These are phyloP conservation scores for Artemisia tridentata DNA, from an alignment of 129 eudicot species.

Conservation along the genomic window DNA sequence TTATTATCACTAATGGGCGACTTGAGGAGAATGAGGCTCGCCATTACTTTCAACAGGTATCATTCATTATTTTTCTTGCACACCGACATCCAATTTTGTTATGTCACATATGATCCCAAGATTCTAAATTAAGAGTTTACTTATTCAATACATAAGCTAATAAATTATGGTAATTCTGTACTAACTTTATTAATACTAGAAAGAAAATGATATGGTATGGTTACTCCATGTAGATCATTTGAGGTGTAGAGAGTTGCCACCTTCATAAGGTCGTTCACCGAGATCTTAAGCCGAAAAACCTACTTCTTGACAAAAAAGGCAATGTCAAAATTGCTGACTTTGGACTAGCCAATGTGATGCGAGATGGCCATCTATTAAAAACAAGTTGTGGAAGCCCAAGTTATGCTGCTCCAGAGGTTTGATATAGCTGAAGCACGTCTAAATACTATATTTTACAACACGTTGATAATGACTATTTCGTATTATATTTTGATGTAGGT, in stretches of 20 bases:
- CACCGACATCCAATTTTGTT: neutral
- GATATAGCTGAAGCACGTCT: neutral
- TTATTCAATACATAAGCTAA: no score
- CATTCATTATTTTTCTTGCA: neutral
- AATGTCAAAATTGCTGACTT: conserved; percentile 73
- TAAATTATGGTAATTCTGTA: neutral
- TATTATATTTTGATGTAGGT: conserved; percentile 33
- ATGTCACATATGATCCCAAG: neutral
- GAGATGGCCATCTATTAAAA: conserved; percentile 64
- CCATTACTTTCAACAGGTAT: conserved; percentile 65
- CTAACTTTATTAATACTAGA: conserved; percentile 9
- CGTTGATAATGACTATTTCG: no score
- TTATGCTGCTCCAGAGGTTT: conserved; percentile 81
- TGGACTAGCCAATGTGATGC: conserved; percentile 64
- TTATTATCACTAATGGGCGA: conserved; percentile 46
- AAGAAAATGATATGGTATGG: conserved; percentile 9
- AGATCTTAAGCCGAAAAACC: conserved; percentile 73
- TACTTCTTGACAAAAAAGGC: conserved; percentile 53
- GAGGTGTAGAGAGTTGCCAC: conserved; percentile 72
- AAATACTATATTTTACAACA: neutral
- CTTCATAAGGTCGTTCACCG: conserved; percentile 64
- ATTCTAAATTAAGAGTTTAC: no score
- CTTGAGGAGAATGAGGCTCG: conserved; percentile 63
- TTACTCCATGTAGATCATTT: conserved; percentile 47
- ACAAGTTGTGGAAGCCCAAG: conserved; percentile 78